Percentiles rank a stretch among this genome's conserved stretches.
phyloP scores from a whole-genome alignment of 75 land plant species.

The Cupressus sempervirens region DNA sequence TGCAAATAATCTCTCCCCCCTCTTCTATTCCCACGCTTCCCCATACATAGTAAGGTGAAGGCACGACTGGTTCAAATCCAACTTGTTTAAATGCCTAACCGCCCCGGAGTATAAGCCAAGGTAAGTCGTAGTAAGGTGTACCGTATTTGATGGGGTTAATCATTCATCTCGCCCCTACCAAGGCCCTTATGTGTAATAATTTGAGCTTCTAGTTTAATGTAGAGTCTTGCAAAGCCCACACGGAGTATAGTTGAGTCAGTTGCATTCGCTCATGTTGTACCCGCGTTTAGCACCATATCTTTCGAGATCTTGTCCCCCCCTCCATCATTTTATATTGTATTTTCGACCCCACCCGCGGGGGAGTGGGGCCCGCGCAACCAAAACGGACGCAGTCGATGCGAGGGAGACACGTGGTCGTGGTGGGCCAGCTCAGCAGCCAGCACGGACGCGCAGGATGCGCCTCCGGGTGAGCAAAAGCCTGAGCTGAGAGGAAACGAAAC shows the following conservation, averaged over 20 bases:
- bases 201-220: neutral
- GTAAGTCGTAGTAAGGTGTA: no score
- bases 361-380: constrained; percentile 5
- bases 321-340: neutral
- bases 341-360: neutral
- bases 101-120: constrained; percentile 1
- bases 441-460: constrained; percentile 9
- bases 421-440: constrained; percentile 1
- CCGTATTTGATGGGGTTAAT: neutral
- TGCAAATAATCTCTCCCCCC: neutral
- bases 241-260: constrained; percentile 1
- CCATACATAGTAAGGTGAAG: neutral
- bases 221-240: neutral
- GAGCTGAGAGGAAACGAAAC: no score
- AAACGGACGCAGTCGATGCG: neutral
- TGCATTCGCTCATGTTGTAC: neutral
- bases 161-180: neutral
- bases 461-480: neutral
- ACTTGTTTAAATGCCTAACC: neutral
- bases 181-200: neutral
- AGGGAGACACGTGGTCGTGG: neutral
- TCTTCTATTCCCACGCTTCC: neutral
- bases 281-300: neutral
- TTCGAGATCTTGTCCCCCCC: constrained; percentile 9
- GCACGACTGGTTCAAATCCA: neutral